A percentile compares a stretch with the other conserved stretches of the same genome.
Evolutionary conservation across 139 green algal species (phyloP).

Genomic region (Pycnococcus provasolii): DNA sequence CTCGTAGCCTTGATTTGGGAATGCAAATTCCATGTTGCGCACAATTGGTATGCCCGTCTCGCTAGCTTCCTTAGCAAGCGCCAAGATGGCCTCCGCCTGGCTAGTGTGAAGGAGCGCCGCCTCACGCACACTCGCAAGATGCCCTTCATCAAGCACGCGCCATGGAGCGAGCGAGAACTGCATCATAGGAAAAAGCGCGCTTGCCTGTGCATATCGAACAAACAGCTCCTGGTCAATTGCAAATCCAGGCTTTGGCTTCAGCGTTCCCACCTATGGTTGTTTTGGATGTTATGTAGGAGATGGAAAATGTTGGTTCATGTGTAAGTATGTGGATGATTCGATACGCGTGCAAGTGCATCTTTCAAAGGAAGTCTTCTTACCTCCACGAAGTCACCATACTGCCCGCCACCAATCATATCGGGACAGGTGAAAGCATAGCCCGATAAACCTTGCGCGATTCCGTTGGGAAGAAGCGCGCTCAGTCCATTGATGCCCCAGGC

Average conservation of each 20-base stretch:
- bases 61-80: conserved; percentile 33
- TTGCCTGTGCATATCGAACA: conserved; percentile 52
- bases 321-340: too few species aligned
- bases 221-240: conserved; percentile 44
- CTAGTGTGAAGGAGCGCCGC: conserved; percentile 17
- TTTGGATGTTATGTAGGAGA: too few species aligned
- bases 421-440: conserved; percentile 58
- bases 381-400: conserved; percentile 30
- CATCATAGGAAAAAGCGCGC: conserved; percentile 53
- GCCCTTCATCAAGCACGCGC: conserved; percentile 33
- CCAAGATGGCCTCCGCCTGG: conserved; percentile 14
- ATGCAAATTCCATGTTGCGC: conserved; percentile 55
- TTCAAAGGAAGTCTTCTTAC: too few species aligned
- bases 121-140: conserved; percentile 27
- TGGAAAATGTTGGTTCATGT: too few species aligned
- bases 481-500: conserved; percentile 53
- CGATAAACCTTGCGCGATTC: conserved; percentile 47
- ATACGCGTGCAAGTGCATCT: too few species aligned
- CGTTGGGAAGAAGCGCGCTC: conserved; percentile 46
- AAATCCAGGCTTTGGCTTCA: too few species aligned
- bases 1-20: conserved; percentile 44
- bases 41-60: conserved; percentile 40
- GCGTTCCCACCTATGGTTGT: too few species aligned
- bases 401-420: conserved; percentile 56
- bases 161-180: conserved; percentile 58